A percentile compares a stretch with the other conserved stretches of the same genome.
These are phyloP conservation scores for Herpetomonas muscarum DNA, from an alignment of 208 protist species.

Conservation along the genomic window DNA sequence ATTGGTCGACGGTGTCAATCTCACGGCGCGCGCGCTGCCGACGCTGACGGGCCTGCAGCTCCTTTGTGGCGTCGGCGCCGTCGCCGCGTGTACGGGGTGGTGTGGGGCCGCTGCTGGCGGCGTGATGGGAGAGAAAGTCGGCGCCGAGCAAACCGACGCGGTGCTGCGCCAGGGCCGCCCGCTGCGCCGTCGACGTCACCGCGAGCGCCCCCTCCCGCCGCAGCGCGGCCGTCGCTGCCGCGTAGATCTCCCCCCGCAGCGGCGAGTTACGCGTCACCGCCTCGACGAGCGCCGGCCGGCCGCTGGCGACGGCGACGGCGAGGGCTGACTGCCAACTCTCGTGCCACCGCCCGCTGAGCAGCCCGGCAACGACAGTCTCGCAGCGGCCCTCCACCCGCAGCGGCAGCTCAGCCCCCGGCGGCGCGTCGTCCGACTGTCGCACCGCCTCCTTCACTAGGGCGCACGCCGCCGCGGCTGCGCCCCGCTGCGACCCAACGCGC, in stretches of 20 bases:
- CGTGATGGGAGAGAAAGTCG: no score
- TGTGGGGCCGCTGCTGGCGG: no score
- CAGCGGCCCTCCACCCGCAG: conserved; percentile 30
- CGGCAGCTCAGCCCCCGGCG: conserved; percentile 11
- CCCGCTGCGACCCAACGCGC: conserved; percentile 21
- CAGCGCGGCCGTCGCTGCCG: conserved; percentile 11
- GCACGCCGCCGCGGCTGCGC: conserved; percentile 15
- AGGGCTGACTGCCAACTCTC: conserved; percentile 65
- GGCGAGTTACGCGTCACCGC: conserved; percentile 32
- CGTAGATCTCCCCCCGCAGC: conserved; percentile 26
- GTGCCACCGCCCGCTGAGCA: conserved; percentile 57
- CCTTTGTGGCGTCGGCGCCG: not conserved
- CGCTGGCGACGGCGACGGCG: conserved; percentile 38
- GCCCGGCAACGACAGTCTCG: conserved; percentile 18
- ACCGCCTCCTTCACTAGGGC: conserved; percentile 11
- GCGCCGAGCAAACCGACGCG: conserved; percentile 8
- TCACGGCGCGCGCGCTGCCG: not conserved
- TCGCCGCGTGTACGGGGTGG: not conserved
- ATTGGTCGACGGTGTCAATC: conserved; percentile 1
- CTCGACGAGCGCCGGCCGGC: conserved; percentile 27
- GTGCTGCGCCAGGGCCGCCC: conserved; percentile 30
- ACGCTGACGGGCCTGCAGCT: not conserved
- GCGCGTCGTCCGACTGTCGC: not conserved
- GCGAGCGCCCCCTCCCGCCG: not conserved
- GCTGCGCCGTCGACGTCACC: conserved; percentile 25